Base-by-base conservation (phyloP, 2,329 filamentous ascomycete genomes). In the Beauveria sp. region DNA sequence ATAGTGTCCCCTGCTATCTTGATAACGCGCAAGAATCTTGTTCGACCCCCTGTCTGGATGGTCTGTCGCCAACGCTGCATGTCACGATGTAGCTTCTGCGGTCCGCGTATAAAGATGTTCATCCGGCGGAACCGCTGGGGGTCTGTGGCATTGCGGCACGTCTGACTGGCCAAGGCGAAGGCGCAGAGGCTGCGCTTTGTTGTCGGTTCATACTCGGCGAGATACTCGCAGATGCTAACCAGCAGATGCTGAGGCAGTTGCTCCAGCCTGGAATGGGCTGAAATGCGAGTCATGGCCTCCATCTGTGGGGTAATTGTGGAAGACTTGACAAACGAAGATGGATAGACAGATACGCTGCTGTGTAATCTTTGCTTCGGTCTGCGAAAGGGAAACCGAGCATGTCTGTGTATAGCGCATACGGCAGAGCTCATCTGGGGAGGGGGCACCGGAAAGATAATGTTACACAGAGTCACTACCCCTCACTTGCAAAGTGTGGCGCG, bases 141-240 rank as follows among this genome's bases (percentile, higher is more conserved):
- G 18, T 59, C 57, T 12, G 57, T 59, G 47, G 47, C 34, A 10
- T 26, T 20, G n/a, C 50, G 50, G 47, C 30, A 59, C 16, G 57
- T 43, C 34, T 59, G 52, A 37, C 57, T 59, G 22, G 22, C n/a
- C 37, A 59, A 26, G 10, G 57, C 50, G 12, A 59, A 50, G 57
- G 57, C 57, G 30, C 50, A 54, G 57, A 59, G 16, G 30, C 57
- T 59, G 48, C 57, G 34, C 37, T 40, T 48, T 14, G 30, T 59
- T 41, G 37, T 59, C 50, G 57, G 57, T 48, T 59, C 18, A 40
- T 30, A 48, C 34, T 53, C 20, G n/a, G n/a, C 48, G 20, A 59
- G 57, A 7, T 40, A 46, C 41, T 53, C 57, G 57, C 46, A 22
- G 14, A 59, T 59, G 40, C 22, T 40, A 16, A 59, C 0, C 2